Percentiles rank a stretch among this genome's conserved stretches.
These are phyloP conservation scores for Leishmania tarentolae DNA, from an alignment of 208 protist genomes.

Conservation along the genomic window DNA sequence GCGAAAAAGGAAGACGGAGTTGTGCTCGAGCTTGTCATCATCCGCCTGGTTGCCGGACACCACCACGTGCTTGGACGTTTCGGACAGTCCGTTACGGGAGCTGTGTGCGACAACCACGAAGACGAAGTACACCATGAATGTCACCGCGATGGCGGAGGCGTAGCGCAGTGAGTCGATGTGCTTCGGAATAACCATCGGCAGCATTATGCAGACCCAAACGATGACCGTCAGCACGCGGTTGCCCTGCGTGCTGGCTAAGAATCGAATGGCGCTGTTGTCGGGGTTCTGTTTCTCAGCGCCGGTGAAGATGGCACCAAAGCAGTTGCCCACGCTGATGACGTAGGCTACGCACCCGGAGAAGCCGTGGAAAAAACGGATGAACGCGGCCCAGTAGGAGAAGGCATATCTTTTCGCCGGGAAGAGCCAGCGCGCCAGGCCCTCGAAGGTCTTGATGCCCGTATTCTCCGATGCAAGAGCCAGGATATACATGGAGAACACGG, in stretches of 20 bases:
- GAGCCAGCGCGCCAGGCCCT: constrained; percentile 39
- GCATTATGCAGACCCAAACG: constrained; percentile 55
- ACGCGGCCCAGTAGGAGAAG: constrained; percentile 46
- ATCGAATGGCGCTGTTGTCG: constrained; percentile 29
- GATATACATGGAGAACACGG: constrained; percentile 41
- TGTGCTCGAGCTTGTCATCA: constrained; percentile 15
- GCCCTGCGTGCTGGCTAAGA: constrained; percentile 27
- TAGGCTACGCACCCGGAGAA: constrained; percentile 39
- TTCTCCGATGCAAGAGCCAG: constrained; percentile 35
- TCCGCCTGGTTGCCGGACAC: constrained; percentile 22
- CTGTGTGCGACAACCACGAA: constrained; percentile 53
- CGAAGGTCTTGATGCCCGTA: constrained; percentile 48
- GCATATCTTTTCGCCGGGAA: constrained; percentile 29
- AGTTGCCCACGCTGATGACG: constrained; percentile 42
- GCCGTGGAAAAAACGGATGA: constrained; percentile 38
- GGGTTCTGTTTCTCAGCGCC: constrained; percentile 12
- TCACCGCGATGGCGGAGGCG: constrained; percentile 48
- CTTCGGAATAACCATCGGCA: constrained; percentile 62
- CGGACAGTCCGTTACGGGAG: constrained; percentile 29
- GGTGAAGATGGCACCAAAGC: constrained; percentile 35
- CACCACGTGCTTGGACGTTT: constrained; percentile 25
- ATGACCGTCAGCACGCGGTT: constrained; percentile 35
- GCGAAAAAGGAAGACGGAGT: constrained; percentile 46
- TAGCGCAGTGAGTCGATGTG: constrained; percentile 71
- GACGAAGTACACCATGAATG: constrained; percentile 52